phyloP scores from a whole-genome alignment of 2,329 filamentous ascomycete species.

The Apiospora phragmitis region DNA sequence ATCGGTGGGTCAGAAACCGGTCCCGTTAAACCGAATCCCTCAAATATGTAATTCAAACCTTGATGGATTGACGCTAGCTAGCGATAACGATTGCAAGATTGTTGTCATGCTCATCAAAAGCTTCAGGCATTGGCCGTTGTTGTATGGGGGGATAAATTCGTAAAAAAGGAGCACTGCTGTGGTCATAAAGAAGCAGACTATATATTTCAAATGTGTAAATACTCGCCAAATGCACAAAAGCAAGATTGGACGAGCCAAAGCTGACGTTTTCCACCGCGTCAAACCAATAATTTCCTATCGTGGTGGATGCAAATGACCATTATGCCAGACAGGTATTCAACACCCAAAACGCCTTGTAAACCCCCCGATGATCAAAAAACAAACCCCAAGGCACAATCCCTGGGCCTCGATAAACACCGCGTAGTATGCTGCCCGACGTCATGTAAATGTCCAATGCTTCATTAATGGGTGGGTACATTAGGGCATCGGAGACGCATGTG shows the following conservation, averaged over 20 bases:
- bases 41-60: background rate
- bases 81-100: background rate
- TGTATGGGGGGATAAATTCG: background rate
- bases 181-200: background rate
- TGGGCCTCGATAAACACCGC: constrained; percentile 3
- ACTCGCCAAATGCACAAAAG: constrained; percentile 3
- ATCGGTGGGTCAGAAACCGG: background rate
- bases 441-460: background rate
- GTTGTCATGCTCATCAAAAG: background rate
- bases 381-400: background rate
- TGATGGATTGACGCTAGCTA: background rate
- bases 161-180: background rate
- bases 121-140: background rate
- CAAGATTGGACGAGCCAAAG: too few species aligned
- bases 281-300: background rate
- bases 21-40: background rate
- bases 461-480: constrained; percentile 18
- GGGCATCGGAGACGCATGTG: constrained; percentile 34
- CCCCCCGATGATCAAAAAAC: background rate
- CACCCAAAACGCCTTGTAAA: background rate
- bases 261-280: background rate
- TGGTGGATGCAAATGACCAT: background rate
- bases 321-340: background rate
- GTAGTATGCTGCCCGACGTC: background rate
- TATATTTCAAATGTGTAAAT: background rate